phyloP scores from a whole-genome alignment of 108 stramenopile species.

The Cyclotella cryptica region DNA sequence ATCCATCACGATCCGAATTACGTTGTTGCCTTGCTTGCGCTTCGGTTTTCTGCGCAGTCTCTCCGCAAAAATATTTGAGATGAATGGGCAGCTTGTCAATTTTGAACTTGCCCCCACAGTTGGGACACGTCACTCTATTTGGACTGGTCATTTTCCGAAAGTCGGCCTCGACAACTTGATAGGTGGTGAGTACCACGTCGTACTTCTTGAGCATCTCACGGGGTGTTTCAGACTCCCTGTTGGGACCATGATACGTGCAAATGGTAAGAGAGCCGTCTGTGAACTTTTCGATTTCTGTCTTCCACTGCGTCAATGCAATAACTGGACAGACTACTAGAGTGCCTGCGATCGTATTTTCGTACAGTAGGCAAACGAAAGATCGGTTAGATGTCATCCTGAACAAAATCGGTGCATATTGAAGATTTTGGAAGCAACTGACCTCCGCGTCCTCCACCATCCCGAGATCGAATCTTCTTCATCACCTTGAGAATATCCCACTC shows the following conservation, averaged over 20 bases:
- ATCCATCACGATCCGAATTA: constrained; percentile 62
- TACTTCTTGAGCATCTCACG: constrained; percentile 79
- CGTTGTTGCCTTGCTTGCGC: constrained; percentile 91
- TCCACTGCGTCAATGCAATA: constrained; percentile 97
- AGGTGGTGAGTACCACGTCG: constrained; percentile 97
- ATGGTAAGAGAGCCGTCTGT: constrained; percentile 82
- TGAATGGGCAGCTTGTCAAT: constrained; percentile 90
- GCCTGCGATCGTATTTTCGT: not conserved
- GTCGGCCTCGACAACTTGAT: constrained; percentile 95
- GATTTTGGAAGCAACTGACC: too few relatives aligned
- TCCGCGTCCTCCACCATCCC: constrained; percentile 58
- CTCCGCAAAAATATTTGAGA: constrained; percentile 97
- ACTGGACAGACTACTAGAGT: constrained; percentile 97
- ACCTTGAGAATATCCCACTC: constrained; percentile 86
- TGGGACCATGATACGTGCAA: constrained; percentile 92
- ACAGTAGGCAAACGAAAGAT: not conserved
- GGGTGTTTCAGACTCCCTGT: constrained; percentile 72
- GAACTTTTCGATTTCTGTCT: constrained; percentile 94
- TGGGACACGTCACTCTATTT: constrained; percentile 90
- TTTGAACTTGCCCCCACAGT: constrained; percentile 92
- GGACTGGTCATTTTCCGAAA: constrained; percentile 94
- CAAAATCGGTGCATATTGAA: too few relatives aligned
- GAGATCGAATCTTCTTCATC: constrained; percentile 55
- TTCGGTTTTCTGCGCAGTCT: constrained; percentile 88
- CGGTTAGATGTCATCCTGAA: not conserved